These are phyloP conservation scores for Ascosphaera pollenicola DNA, from an alignment of 2,329 filamentous ascomycete species.

Conservation along the genomic window DNA sequence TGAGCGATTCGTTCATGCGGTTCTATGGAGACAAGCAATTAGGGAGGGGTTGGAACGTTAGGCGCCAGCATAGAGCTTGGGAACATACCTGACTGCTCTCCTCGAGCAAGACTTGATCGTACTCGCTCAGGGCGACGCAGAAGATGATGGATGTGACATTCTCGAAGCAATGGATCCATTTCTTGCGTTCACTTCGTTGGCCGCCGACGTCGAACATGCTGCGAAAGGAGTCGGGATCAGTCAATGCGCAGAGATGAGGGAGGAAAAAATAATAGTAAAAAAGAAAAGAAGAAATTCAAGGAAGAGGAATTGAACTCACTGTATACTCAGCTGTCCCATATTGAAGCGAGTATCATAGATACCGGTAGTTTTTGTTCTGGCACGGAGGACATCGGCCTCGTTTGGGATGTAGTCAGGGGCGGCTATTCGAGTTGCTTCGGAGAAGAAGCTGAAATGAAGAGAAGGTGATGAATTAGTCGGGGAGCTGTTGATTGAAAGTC, in stretches of 20 bases:
- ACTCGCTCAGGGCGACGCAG: constrained; percentile 90
- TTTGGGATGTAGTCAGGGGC: constrained; percentile 85
- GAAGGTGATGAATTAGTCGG: too few relatives aligned
- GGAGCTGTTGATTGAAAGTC: too few relatives aligned
- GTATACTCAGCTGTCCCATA: constrained; percentile 54
- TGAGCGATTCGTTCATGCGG: constrained; percentile 1
- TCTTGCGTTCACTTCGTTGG: constrained; percentile 90
- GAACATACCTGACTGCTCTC: constrained; percentile 50
- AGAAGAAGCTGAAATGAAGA: constrained; percentile 52
- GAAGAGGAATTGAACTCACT: too few relatives aligned
- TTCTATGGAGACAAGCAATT: background rate
- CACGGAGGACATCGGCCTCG: constrained; percentile 84
- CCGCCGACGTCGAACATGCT: constrained; percentile 94
- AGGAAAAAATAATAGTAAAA: too few relatives aligned
- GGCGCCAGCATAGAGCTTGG: too few relatives aligned
- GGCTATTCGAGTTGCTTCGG: constrained; percentile 78
- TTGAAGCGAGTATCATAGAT: constrained; percentile 95
- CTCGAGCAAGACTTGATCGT: constrained; percentile 88
- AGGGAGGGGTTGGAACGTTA: too few relatives aligned
- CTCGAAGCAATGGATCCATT: constrained; percentile 99
- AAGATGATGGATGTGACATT: constrained; percentile 95
- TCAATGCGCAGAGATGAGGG: too few relatives aligned
- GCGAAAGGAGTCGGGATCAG: too few relatives aligned
- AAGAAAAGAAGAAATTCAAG: too few relatives aligned
- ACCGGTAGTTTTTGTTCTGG: constrained; percentile 93